Percentiles rank a stretch among this genome's conserved stretches.
Evolutionary conservation across 192 early-diverging fungal species (phyloP).

Genomic region (Backusella mclennaniae): DNA sequence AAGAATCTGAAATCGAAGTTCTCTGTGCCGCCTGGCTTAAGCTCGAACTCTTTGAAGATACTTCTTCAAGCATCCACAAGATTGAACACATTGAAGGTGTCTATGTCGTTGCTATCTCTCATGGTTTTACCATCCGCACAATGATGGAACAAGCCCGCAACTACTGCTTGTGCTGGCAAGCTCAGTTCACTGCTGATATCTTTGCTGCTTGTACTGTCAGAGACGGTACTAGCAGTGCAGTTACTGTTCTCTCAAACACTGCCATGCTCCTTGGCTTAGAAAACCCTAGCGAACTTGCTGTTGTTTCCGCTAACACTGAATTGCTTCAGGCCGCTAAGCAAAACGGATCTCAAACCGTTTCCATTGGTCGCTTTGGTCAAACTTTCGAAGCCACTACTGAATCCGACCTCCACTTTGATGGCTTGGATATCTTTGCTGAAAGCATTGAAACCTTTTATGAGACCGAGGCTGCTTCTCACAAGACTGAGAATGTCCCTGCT

Average conservation of each 20-base stretch:
- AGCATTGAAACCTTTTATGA: conserved; percentile 18
- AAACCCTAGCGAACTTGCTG: conserved; percentile 12
- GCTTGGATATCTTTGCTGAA: conserved; percentile 19
- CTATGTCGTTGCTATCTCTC: conserved; percentile 25
- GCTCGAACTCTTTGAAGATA: conserved; percentile 24
- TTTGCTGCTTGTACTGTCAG: conserved; percentile 13
- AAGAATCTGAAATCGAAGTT: not conserved
- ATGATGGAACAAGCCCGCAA: conserved; percentile 24
- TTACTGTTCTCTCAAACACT: conserved; percentile 13
- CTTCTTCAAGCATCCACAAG: conserved; percentile 15
- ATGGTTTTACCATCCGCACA: conserved; percentile 19
- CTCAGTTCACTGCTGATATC: conserved; percentile 21
- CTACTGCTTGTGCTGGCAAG: conserved; percentile 22
- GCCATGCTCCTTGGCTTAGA: conserved; percentile 14
- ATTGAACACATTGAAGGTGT: conserved; percentile 17
- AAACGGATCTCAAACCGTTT: conserved; percentile 13
- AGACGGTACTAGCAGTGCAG: conserved; percentile 9
- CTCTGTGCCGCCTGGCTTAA: conserved; percentile 14
- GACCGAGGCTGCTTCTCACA: not conserved
- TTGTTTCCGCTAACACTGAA: conserved; percentile 16
- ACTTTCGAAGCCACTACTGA: not conserved
- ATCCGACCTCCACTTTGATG: conserved; percentile 6
- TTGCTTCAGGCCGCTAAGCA: conserved; percentile 13
- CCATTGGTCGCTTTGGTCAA: conserved; percentile 6
- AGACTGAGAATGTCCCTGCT: conserved; percentile 2